Conservation (phyloP, 1,139 yeast genomes). For the Protomyces gravidus region DNA sequence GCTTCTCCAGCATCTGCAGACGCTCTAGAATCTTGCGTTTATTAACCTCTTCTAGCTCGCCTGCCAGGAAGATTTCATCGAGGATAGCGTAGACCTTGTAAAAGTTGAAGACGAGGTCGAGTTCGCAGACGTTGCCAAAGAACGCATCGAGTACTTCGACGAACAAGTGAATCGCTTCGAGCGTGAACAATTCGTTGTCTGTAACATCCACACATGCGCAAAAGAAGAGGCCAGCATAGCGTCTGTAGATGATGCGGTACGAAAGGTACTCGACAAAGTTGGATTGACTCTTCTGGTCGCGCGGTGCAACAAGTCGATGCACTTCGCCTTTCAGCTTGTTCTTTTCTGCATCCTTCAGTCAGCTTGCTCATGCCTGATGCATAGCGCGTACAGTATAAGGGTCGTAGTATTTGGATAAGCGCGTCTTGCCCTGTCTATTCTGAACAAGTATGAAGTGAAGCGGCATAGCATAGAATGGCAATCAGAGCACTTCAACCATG, state of each 20-base stretch:
- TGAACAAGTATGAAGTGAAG: slow-evolving; percentile 32
- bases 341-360: slow-evolving; percentile 51
- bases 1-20: slow-evolving; percentile 43
- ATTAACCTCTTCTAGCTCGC: slow-evolving; percentile 72
- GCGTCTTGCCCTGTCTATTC: slow-evolving; percentile 54
- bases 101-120: slow-evolving; percentile 80
- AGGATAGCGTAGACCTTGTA: slow-evolving; percentile 64
- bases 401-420: slow-evolving; percentile 76
- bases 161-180: slow-evolving; percentile 80
- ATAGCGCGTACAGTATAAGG: slow-evolving; percentile 40
- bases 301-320: slow-evolving; percentile 73
- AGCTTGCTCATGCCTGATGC: slow-evolving; percentile 15
- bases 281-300: slow-evolving; percentile 79
- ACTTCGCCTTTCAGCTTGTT: slow-evolving; percentile 56
- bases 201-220: slow-evolving; percentile 68
- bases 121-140: slow-evolving; percentile 88
- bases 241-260: slow-evolving; percentile 70
- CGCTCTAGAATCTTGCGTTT: slow-evolving; percentile 56
- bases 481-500: no score
- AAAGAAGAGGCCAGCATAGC: slow-evolving; percentile 90
- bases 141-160: slow-evolving; percentile 84
- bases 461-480: no score
- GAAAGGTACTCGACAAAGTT: slow-evolving; percentile 71
- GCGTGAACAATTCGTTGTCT: slow-evolving; percentile 75
- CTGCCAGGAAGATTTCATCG: slow-evolving; percentile 73